Evolutionary conservation across 2,329 filamentous ascomycete genomes (phyloP), one percentile per base, ranked within the genome.

Genomic region (Polytolypa hystricis): DNA sequence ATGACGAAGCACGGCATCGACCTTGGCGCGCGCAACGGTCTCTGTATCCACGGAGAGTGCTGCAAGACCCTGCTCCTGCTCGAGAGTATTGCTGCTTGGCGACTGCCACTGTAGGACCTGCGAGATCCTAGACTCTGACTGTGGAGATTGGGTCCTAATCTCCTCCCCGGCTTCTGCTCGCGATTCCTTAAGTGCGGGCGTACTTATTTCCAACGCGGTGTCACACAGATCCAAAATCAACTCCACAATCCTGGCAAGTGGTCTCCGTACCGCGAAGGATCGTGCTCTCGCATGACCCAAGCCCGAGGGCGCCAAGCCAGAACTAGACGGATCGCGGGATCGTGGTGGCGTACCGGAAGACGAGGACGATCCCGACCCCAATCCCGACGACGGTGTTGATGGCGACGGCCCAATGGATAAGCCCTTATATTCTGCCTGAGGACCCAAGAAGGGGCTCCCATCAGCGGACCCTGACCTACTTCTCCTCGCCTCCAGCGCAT

Each of bases 51-150:
- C 74, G 55, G 86, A 94, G n/a, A 98, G 66, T 17, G 86, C 60
- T 25, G 85, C 81, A 16, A 98, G 66, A 0, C 91, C 91, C 52
- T 93, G 84, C 55, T 96, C 89, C 55, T 95, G 86, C 44, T 98
- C 91, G 11, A 94, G 64, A 0, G 86, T 91, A 51, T 89, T 89
- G 33, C 81, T 82, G 50, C 84, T 87, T 1, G 91, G 91, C 4
- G 89, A 94, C 53, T 94, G 86, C 91, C 93, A 98, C 56, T 95
- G 86, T 47, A 93, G 60, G 4, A 98, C 87, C 58, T 98, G 91
- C 1, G 84, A 83, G 48, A 96, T 93, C 20, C 89, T 79, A 29
- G 84, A 91, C 56, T 98, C 91, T 0, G 93, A 98, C 53, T 95
- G 84, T 0, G 91, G 91, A 4, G 91, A 98, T 54, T 95, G 83